Percentiles rank a stretch among this genome's conserved stretches.
Conservation (phyloP, 192 early-diverging fungal genomes). For the Entophlyctis luteolus region DNA sequence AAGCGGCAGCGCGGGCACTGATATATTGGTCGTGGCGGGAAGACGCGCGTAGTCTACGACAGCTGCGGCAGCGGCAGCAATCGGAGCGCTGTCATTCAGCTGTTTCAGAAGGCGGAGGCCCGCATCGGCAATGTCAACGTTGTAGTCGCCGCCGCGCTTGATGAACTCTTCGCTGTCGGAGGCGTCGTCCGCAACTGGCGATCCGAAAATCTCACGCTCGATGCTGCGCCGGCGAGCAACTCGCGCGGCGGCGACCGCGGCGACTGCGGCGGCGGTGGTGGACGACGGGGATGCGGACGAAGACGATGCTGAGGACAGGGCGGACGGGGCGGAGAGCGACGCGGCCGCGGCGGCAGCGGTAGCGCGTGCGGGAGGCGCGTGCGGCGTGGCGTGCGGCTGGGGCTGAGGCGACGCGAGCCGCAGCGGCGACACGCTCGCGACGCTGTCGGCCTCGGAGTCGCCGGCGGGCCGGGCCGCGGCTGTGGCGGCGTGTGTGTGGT, state of each 20-base stretch:
- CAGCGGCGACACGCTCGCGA: neutral
- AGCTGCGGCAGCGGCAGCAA: neutral
- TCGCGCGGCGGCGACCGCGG: too few species aligned
- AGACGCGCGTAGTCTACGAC: too few species aligned
- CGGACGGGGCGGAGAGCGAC: neutral
- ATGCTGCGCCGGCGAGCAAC: too few species aligned
- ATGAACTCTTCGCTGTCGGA: neutral
- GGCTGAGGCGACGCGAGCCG: neutral
- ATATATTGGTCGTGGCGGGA: too few species aligned
- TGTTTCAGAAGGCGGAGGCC: neutral
- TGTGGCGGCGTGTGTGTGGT: neutral
- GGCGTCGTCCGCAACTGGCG: neutral
- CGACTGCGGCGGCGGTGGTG: neutral
- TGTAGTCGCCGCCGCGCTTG: neutral
- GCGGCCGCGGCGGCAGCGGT: neutral
- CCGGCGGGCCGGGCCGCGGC: too few species aligned
- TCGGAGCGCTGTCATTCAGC: neutral
- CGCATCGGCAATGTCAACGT: too few species aligned
- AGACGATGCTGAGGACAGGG: neutral
- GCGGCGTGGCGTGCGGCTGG: neutral
- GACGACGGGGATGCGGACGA: neutral
- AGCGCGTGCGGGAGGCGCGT: neutral
- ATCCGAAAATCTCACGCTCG: too few species aligned
- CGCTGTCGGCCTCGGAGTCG: neutral
- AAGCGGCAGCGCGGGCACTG: too few species aligned